phyloP scores from a whole-genome alignment of 2,329 filamentous ascomycete species.

The Neofusicoccum laricinum region DNA sequence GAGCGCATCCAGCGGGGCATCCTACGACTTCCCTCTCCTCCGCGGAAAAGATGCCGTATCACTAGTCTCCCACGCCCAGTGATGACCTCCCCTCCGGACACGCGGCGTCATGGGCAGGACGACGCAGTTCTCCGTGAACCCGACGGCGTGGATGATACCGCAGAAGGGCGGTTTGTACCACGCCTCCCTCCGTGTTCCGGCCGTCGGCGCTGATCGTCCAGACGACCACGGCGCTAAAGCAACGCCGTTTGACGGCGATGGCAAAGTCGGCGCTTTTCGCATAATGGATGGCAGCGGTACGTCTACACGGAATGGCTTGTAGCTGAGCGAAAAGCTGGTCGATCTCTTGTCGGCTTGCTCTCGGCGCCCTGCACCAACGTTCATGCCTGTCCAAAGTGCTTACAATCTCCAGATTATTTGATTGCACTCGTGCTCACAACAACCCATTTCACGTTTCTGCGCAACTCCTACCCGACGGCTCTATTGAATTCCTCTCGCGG shows the following conservation, averaged over 20 bases:
- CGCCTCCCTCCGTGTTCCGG: slow-evolving; percentile 37
- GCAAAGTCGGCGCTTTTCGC: background rate
- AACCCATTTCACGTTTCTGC: background rate
- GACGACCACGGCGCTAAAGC: slow-evolving; percentile 34
- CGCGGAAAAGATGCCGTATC: slow-evolving; percentile 54
- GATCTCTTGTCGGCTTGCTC: background rate
- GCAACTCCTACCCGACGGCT: background rate
- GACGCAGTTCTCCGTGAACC: slow-evolving; percentile 39
- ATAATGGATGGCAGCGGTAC: background rate
- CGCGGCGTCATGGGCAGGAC: slow-evolving; percentile 38
- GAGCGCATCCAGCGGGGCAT: slow-evolving; percentile 53
- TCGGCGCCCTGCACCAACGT: background rate
- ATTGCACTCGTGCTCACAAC: background rate
- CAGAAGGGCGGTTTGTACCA: slow-evolving; percentile 41
- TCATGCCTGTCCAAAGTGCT: background rate
- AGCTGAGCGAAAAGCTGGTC: background rate
- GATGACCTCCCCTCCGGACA: slow-evolving; percentile 38
- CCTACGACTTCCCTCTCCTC: slow-evolving; percentile 48
- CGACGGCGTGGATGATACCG: slow-evolving; percentile 41
- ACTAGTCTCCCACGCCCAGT: slow-evolving; percentile 49
- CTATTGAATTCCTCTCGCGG: background rate
- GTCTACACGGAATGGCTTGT: background rate
- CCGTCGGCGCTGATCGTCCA: slow-evolving; percentile 40
- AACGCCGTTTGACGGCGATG: background rate
- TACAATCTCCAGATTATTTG: background rate